Percentiles rank a stretch among this genome's conserved stretches.
These are phyloP conservation scores for Cladophialophora carrionii DNA, from an alignment of 2,329 filamentous ascomycete genomes.

Conservation along the genomic window DNA sequence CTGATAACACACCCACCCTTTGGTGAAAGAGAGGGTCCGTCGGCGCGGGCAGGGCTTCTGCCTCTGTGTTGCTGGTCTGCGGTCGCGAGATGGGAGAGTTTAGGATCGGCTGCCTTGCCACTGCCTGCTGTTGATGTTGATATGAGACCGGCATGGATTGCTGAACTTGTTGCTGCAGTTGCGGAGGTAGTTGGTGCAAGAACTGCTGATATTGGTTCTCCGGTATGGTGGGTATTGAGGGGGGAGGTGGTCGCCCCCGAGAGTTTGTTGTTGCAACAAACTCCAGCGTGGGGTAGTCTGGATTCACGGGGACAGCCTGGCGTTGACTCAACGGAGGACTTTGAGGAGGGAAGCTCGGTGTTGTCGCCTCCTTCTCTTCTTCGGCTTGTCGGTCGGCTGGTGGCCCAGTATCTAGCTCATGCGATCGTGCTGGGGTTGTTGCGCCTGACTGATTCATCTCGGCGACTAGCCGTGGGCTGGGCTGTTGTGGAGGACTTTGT, in stretches of 20 bases:
- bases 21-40: constrained; percentile 5
- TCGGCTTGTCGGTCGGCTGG: not conserved
- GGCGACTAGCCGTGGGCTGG: not conserved
- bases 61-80: constrained; percentile 3
- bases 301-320: constrained; percentile 25
- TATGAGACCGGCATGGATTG: constrained; percentile 15
- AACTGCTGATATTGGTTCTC: constrained; percentile 12
- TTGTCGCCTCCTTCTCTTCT: not conserved
- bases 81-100: constrained; percentile 12
- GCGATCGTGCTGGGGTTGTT: not conserved
- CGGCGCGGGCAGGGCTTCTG: not conserved
- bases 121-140: constrained; percentile 7
- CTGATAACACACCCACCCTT: constrained; percentile 9
- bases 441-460: not conserved
- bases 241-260: constrained; percentile 19
- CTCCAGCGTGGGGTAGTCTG: constrained; percentile 30
- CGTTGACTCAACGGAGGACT: constrained; percentile 3
- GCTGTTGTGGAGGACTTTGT: constrained; percentile 13
- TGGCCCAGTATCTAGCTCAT: constrained; percentile 16
- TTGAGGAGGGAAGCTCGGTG: not conserved
- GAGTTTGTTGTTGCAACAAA: constrained; percentile 21
- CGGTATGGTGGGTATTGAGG: not conserved
- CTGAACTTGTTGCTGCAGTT: constrained; percentile 10
- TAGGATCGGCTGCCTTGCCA: not conserved
- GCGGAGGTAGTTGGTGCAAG: constrained; percentile 1